phyloP scores from a whole-genome alignment of 768 basidiomycete genomes.

The Coprinopsis marcescibilis region DNA sequence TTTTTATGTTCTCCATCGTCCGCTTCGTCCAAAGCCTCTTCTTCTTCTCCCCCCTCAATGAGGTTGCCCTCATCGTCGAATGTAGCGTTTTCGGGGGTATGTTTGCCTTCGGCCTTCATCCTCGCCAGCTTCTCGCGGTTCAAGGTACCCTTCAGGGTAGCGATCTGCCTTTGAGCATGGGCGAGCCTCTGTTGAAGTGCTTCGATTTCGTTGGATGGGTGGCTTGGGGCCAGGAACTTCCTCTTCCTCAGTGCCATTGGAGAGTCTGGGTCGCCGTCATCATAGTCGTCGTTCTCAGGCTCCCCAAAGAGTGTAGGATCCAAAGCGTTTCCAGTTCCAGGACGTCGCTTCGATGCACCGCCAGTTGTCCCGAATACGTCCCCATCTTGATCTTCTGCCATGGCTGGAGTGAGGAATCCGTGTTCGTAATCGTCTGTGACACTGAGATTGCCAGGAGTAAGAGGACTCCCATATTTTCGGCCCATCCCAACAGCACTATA shows the following conservation, averaged over 20 bases:
- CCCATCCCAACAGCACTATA: slow-evolving; percentile 38
- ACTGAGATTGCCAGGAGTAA: slow-evolving; percentile 56
- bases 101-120: slow-evolving; percentile 31
- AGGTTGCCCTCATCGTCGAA: slow-evolving; percentile 31
- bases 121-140: slow-evolving; percentile 81
- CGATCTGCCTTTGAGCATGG: slow-evolving; percentile 83
- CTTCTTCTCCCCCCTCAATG: slow-evolving; percentile 38
- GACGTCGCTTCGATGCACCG: slow-evolving; percentile 58
- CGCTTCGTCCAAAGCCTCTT: slow-evolving; percentile 38
- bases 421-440: slow-evolving; percentile 15
- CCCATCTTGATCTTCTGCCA: slow-evolving; percentile 47
- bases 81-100: slow-evolving; percentile 21
- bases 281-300: slow-evolving; percentile 16
- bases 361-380: slow-evolving; percentile 64
- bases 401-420: slow-evolving; percentile 55
- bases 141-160: slow-evolving; percentile 72
- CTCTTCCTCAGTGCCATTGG: slow-evolving; percentile 7
- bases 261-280: slow-evolving; percentile 8
- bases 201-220: slow-evolving; percentile 77
- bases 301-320: slow-evolving; percentile 36
- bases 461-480: slow-evolving; percentile 64
- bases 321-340: slow-evolving; percentile 41
- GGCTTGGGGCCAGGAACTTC: slow-evolving; percentile 60
- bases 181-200: slow-evolving; percentile 74
- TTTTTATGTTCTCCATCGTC: slow-evolving; percentile 34